These are phyloP conservation scores for Furcasterigmium sp. DNA, from an alignment of 2,329 filamentous ascomycete genomes.

Conservation along the genomic window DNA sequence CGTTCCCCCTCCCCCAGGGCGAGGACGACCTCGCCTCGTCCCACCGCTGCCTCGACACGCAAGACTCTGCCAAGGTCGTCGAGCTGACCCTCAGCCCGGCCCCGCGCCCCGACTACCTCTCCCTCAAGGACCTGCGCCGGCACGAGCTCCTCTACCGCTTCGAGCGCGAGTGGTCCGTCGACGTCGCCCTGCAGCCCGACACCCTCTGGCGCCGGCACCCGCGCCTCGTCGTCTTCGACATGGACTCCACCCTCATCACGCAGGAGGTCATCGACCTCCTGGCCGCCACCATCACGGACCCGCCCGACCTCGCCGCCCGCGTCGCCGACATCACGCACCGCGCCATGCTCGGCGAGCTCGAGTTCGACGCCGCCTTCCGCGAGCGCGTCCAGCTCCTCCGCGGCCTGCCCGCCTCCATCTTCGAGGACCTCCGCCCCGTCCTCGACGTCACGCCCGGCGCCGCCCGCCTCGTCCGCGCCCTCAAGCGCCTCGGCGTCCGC, in stretches of 20 bases:
- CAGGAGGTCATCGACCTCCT: conserved; percentile 98
- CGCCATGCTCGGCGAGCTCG: conserved; percentile 93
- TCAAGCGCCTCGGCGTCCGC: conserved; percentile 77
- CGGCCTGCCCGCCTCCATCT: conserved; percentile 73
- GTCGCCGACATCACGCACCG: conserved; percentile 87
- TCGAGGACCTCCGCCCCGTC: conserved; percentile 67
- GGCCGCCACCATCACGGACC: conserved; percentile 67
- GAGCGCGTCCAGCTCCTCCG: conserved; percentile 76
- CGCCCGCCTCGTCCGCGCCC: conserved; percentile 62
- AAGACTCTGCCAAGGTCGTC: conserved; percentile 56
- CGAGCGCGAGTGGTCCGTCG: conserved; percentile 84
- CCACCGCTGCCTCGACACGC: conserved; percentile 60
- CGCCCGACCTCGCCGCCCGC: conserved; percentile 67
- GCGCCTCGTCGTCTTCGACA: conserved; percentile 90
- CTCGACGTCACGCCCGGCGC: conserved; percentile 82
- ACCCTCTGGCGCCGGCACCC: conserved; percentile 72
- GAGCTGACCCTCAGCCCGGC: conserved; percentile 60
- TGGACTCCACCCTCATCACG: conserved; percentile 96
- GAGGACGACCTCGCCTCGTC: conserved; percentile 52
- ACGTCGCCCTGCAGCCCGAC: conserved; percentile 73
- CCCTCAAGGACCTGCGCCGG: conserved; percentile 66
- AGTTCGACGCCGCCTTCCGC: conserved; percentile 80
- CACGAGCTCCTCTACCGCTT: conserved; percentile 80
- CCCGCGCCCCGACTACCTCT: conserved; percentile 56
- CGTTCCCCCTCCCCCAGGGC: conserved; percentile 49